Percentiles rank a stretch among this genome's conserved stretches.
Evolutionary conservation across 1,284 basidiomycete genomes (phyloP).

Genomic region (Cystobasidium pallidum): DNA sequence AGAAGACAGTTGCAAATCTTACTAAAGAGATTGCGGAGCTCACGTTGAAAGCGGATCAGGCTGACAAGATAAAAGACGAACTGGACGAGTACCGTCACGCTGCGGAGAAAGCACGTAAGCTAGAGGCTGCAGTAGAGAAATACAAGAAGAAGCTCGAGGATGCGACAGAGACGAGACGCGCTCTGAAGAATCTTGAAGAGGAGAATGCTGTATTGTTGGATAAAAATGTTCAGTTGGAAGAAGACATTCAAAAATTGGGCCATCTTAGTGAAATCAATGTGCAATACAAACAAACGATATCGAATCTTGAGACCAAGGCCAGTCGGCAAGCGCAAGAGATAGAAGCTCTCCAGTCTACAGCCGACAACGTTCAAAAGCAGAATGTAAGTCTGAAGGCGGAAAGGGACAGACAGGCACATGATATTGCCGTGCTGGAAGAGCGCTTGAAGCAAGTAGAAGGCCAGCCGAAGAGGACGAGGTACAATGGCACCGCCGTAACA

Average conservation of each 20-base stretch:
- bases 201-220: constrained; percentile 90
- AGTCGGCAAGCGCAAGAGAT: constrained; percentile 70
- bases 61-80: constrained; percentile 81
- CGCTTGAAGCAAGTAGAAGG: constrained; percentile 82
- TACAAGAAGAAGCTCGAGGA: constrained; percentile 99
- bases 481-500: constrained; percentile 43
- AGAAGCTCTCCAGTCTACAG: constrained; percentile 64
- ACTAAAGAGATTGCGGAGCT: constrained; percentile 73
- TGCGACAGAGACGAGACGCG: constrained; percentile 79
- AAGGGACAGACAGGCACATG: constrained; percentile 68
- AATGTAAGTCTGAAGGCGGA: constrained; percentile 58
- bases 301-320: constrained; percentile 74
- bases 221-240: constrained; percentile 85
- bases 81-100: constrained; percentile 79
- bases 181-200: constrained; percentile 77
- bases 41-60: constrained; percentile 75
- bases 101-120: constrained; percentile 86
- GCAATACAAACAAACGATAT: constrained; percentile 85
- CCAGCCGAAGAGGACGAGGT: constrained; percentile 41
- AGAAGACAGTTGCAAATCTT: constrained; percentile 68
- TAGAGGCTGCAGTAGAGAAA: constrained; percentile 97
- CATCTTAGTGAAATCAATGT: constrained; percentile 88
- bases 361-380: constrained; percentile 74
- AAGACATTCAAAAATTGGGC: constrained; percentile 82
- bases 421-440: constrained; percentile 86